Percentiles rank a stretch among this genome's conserved stretches.
phyloP scores from a whole-genome alignment of 495 filamentous ascomycete species.

The Lasiosphaeria hispida region DNA sequence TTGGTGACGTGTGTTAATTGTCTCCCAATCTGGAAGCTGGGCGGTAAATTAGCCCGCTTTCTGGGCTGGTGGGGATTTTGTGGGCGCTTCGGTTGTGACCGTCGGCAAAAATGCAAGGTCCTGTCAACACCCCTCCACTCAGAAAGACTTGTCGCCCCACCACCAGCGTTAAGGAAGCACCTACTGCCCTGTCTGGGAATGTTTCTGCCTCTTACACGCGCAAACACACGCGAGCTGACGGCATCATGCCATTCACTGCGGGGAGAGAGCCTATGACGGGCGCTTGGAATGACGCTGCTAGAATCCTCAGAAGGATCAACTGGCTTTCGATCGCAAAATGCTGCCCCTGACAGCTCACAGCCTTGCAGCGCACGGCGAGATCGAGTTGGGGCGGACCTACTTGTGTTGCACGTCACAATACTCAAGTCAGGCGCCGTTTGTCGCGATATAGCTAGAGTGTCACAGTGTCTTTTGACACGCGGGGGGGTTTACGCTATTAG shows the following conservation, averaged over 20 bases:
- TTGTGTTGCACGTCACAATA: no score
- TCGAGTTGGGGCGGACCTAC: no score
- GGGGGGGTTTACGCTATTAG: no score
- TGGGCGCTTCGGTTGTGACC: background rate
- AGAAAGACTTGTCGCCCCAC: constrained; percentile 5
- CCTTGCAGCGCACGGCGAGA: no score
- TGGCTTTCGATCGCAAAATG: background rate
- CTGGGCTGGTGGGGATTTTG: background rate
- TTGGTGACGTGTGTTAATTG: constrained; percentile 9
- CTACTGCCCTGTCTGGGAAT: background rate
- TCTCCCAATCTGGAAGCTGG: constrained; percentile 16
- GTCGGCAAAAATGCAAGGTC: background rate
- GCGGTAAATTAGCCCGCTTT: constrained; percentile 36
- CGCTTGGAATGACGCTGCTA: constrained; percentile 1
- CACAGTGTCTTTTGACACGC: no score
- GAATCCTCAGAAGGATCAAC: background rate
- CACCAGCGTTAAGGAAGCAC: constrained; percentile 5
- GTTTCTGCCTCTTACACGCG: background rate
- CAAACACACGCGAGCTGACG: no score
- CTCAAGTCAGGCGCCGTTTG: no score
- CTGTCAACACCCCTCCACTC: background rate
- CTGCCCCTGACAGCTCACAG: no score
- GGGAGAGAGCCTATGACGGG: background rate
- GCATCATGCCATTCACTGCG: no score
- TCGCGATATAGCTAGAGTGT: no score